Evolutionary conservation across 352 stramenopile genomes (phyloP), one percentile per base, ranked within the genome.

Genomic region (Pythium sp.): DNA sequence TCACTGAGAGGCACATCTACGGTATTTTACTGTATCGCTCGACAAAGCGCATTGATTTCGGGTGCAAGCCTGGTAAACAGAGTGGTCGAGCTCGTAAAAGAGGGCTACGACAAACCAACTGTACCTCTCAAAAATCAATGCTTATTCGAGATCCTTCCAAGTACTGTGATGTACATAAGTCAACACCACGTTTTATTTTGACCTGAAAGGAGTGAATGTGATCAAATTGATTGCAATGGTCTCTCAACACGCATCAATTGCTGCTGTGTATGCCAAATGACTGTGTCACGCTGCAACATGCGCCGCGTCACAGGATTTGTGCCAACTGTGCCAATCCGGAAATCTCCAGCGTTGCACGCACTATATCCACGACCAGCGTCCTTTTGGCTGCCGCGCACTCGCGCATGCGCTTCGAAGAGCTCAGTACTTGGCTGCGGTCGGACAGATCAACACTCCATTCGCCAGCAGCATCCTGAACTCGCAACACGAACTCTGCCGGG

Each of bases 141-240:
- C 6, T 30, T 30, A 38, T 30, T 61, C 55, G 55, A 61, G 55
- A 61, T 61, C 55, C 28, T 46, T 46, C 28, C 15, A 7, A 51
- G 18, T 18, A 51, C 43, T 12, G 20, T 51, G 43, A 11, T 0
- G 3, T 7, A 3, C 43, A 51, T 5, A 51, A 51, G 43, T 24
- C 1, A 24, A 11, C 15, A n/a, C 15, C 43, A 7, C 43, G 38
- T 4, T 4, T 24, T n/a, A 51, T 51, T 24, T 51, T 51, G 43
- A 51, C 43, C 43, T n/a, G 18, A 51, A 5, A 24, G 18, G 43
- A 51, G 18, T 51, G 43, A 51, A 51, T 51, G 43, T 51, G 43
- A 24, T 8, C 43, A 51, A 24, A 24, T 51, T 22, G 18, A 51
- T 22, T 51, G 15, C 24, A 18, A 24, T 24, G 43, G 18, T 24